Base-by-base conservation (phyloP, 805 yeast genomes). In the Lachancea kluyveri region DNA sequence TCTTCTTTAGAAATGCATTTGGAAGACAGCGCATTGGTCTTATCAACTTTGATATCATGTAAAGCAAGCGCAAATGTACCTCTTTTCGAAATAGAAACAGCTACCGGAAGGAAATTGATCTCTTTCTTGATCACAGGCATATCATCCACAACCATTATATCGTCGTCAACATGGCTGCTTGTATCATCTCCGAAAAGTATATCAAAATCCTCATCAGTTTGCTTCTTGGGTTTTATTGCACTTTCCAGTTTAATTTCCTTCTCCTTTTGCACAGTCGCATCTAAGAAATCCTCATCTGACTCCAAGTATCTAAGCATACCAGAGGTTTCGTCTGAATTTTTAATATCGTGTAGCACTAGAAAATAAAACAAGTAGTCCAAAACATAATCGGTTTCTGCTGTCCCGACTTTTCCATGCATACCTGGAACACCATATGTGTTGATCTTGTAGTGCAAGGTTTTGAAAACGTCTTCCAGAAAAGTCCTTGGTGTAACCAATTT, bases 131-230 rank as follows among this genome's bases (percentile, higher is more conserved):
- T 13, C 10, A 8, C 27, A 28, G n/a, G 20, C 9, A 11, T 17
- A 17, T n/a, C n/a, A n/a, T n/a, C n/a, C n/a, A n/a, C n/a, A 4
- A 17, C 13, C 17, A 28, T 21, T 10, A 30, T 24, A 4, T 28
- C 29, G 10, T 52, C 55, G n/a, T 40, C 41, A 1, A 45, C 49
- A n/a, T 51, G 52, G 1, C 42, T 30, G 27, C 52, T 52, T 1
- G 50, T 46, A 21, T 55, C 60, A 31, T 57, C 62, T 10, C 62
- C 62, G 32, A 57, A 57, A 3, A 57, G 36, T 56, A 57, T 52
- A 34, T 54, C 59, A 28, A 57, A 50, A 39, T 57, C 62, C 34
- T 57, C 59, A 35, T 57, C 60, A 40, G 14, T 40, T n/a, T 4
- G 35, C 13, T 33, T 36, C 41, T 27, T 24, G 25, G 23, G 21